Base-by-base conservation (phyloP, 2,329 filamentous ascomycete genomes). In the Zymoseptoria passerinii region DNA sequence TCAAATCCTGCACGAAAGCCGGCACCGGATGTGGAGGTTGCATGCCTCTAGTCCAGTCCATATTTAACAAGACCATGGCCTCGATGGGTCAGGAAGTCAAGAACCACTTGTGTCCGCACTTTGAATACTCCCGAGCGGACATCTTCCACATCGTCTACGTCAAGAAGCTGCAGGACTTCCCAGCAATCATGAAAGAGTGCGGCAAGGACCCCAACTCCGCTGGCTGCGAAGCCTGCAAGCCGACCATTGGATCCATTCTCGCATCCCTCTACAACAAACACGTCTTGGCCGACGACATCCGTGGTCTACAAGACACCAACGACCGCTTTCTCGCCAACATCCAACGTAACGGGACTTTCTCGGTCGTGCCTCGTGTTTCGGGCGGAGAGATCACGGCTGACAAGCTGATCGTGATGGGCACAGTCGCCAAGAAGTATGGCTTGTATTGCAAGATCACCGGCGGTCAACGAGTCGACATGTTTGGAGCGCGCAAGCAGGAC, bases 371-470 rank as follows among this genome's bases (percentile, higher is more conserved):
- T 2, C 85, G 91, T 50, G 84, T 96, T 0, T 81, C 89, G 1
- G 91, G 83, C 51, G 91, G 91, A 60, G 91, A 96, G 73, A 94
- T 96, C 68, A 94, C 89, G 0, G 86, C 91, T 0, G 88, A 94
- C 53, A 91, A 89, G 71, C 81, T 96, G 54, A 87, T 95, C 52
- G 82, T 86, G 58, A 91, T 96, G 59, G 91, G 90, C 0, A 83
- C 85, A 57, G 89, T 96, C 0, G 91, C 90, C 0, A 89, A 89
- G 76, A 87, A 92, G 71, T 95, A 90, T 69, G 81, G 82, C 40
- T 77, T 96, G 6, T 96, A 96, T 75, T 90, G 86, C 69, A 96
- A 96, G 75, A 95, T 96, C 70, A 96, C 91, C 0, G 91, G 91
- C 57, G 91, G 89, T 1, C 91, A 96, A 74, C 84, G 91, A 57